Percentiles rank a stretch among this genome's conserved stretches.
Conservation (phyloP, 345 rosid species). For the Gossypium mustelinum region DNA sequence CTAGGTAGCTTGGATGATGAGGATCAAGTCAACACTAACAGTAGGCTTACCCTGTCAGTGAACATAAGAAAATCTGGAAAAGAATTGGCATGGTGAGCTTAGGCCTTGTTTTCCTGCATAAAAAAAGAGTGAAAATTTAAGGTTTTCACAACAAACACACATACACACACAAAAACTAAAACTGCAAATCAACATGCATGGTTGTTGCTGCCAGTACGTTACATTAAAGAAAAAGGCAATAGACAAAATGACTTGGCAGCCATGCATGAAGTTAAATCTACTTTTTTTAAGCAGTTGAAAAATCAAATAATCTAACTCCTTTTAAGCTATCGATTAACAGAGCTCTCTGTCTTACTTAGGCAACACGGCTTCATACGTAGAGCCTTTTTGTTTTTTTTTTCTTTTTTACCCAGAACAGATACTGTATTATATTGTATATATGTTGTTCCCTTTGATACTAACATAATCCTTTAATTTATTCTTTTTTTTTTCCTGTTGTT, state of each 20-base stretch:
- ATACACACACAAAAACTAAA: not conserved
- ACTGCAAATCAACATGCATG: conserved; percentile 1
- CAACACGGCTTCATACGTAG: not conserved
- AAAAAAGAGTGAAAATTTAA: not conserved
- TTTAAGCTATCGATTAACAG: not conserved
- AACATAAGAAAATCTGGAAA: conserved; percentile 62
- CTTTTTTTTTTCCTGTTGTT: not conserved
- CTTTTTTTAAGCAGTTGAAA: not conserved
- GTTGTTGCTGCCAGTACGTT: not conserved
- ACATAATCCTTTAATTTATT: not conserved
- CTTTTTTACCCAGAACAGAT: not conserved
- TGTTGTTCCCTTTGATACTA: not conserved
- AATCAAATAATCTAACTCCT: not conserved
- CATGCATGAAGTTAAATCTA: conserved; percentile 25
- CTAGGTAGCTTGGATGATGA: too few relatives aligned
- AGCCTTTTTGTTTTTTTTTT: not conserved
- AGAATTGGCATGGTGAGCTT: conserved; percentile 52
- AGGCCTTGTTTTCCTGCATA: conserved; percentile 72
- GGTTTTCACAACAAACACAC: not conserved
- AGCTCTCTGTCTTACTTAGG: not conserved
- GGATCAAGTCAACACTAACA: not conserved
- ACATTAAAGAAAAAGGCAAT: not conserved
- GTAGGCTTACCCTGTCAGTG: conserved; percentile 71
- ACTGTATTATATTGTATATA: not conserved
- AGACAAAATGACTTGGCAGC: conserved; percentile 18